Base-by-base conservation (phyloP, 2,329 filamentous ascomycete species). In the Phialophora chinensis region DNA sequence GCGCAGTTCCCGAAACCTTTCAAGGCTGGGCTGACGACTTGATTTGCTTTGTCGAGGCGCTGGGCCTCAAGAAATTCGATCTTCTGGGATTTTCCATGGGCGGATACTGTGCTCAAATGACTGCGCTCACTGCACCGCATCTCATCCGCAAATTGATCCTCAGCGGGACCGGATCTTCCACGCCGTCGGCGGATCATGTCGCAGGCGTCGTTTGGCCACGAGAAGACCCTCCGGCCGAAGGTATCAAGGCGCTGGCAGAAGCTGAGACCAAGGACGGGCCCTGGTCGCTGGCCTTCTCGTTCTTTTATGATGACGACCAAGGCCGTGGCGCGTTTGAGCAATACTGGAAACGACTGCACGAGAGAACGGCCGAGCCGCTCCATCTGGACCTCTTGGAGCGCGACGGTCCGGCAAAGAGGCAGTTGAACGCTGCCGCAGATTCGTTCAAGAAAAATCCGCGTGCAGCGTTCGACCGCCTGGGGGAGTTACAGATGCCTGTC, bases 31-130 rank as follows among this genome's bases (percentile, higher is more conserved):
- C 65, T 2, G 62, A 66, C 29, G 33, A 66, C 58, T n/a, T 63
- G 25, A 52, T 67, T 11, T 42, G 49, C n/a, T 69, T 69, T 62
- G 62, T 67, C 27, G 25, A 67, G 52, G 65, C 67, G 17, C 62
- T 69, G 17, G 62, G 58, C 8, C 55, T 69, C 6, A 47, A 56
- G 31, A 58, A 67, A n/a, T 35, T 69, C 44, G 67, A 69, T 25
- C 55, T 69, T 20, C 55, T 69, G 8, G 67, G 67, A 23, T 69
- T 69, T 50, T 66, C 65, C 33, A 62, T 69, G 64, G 67, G 65
- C 31, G 67, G 67, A 3, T 60, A 62, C 29, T 59, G 60, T 17
- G 67, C 53, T 42, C 67, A 67, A 38, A 62, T 65, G 61, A 47
- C 55, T 5, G 67, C 66, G 5, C 54, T 66, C 33, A 66, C 64